A percentile compares a stretch with the other conserved stretches of the same genome.
phyloP scores from a whole-genome alignment of 78 protist genomes.

The Speleostelium caveatum region DNA sequence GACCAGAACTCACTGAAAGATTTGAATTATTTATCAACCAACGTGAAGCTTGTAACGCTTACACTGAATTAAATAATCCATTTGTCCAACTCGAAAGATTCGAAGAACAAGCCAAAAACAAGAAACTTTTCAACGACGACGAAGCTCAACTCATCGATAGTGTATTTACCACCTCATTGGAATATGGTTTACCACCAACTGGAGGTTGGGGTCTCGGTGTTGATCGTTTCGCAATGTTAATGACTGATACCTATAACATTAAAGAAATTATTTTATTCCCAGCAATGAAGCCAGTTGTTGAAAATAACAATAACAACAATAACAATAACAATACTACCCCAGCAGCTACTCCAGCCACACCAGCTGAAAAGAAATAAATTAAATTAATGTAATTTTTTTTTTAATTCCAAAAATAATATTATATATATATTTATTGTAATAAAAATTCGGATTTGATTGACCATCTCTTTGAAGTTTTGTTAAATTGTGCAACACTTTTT shows the following conservation, averaged over 20 bases:
- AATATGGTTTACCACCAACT: slow-evolving; percentile 99
- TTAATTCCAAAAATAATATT: neutral
- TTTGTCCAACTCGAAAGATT: slow-evolving; percentile 98
- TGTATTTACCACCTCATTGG: slow-evolving; percentile 95
- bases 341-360: neutral
- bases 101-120: slow-evolving; percentile 93
- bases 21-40: slow-evolving; percentile 98
- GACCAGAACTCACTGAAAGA: slow-evolving; percentile 97
- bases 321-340: neutral
- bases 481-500: slow-evolving; percentile 52
- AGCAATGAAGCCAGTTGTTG: slow-evolving; percentile 94
- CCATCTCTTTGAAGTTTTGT: slow-evolving; percentile 40
- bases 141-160: slow-evolving; percentile 98
- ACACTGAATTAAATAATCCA: slow-evolving; percentile 99
- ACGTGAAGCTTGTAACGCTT: slow-evolving; percentile 98
- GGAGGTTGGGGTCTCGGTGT: slow-evolving; percentile 99
- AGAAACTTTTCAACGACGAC: slow-evolving; percentile 92
- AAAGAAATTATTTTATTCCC: slow-evolving; percentile 99
- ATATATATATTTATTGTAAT: neutral
- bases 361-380: neutral
- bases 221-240: slow-evolving; percentile 98
- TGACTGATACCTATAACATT: slow-evolving; percentile 96
- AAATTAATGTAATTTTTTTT: neutral
- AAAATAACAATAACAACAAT: neutral
- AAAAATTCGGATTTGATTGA: slow-evolving; percentile 31